Evolutionary conservation across 345 rosid species (phyloP).

Genomic region (Physaria fendleri): DNA sequence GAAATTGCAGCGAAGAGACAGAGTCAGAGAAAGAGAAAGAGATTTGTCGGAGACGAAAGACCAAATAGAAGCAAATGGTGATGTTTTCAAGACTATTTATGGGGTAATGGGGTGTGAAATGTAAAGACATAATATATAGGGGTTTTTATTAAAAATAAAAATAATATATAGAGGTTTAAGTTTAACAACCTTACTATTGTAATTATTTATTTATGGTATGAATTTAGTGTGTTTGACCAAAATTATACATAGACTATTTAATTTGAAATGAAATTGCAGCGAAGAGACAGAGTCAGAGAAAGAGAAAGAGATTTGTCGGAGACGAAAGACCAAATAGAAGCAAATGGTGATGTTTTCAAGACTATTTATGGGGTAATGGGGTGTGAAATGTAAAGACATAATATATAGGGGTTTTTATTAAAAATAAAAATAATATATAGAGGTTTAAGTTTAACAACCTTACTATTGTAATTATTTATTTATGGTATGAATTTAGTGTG

Average conservation of each 20-base stretch:
- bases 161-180: constrained; percentile 15
- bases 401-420: no score
- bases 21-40: background rate
- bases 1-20: background rate
- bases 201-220: background rate
- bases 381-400: constrained; percentile 2
- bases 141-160: no score
- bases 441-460: constrained; percentile 17
- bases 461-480: background rate
- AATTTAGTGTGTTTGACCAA: no score
- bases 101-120: constrained; percentile 19
- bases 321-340: constrained; percentile 14
- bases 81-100: constrained; percentile 37
- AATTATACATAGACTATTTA: background rate
- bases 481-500: background rate
- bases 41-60: constrained; percentile 17
- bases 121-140: background rate
- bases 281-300: background rate
- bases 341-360: constrained; percentile 21
- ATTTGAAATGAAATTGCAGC: background rate
- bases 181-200: constrained; percentile 11
- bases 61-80: constrained; percentile 9
- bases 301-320: constrained; percentile 5
- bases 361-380: constrained; percentile 36
- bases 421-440: no score